Evolutionary conservation across 2,329 filamentous ascomycete genomes (phyloP).

Genomic region (Bipolaris zeicola): DNA sequence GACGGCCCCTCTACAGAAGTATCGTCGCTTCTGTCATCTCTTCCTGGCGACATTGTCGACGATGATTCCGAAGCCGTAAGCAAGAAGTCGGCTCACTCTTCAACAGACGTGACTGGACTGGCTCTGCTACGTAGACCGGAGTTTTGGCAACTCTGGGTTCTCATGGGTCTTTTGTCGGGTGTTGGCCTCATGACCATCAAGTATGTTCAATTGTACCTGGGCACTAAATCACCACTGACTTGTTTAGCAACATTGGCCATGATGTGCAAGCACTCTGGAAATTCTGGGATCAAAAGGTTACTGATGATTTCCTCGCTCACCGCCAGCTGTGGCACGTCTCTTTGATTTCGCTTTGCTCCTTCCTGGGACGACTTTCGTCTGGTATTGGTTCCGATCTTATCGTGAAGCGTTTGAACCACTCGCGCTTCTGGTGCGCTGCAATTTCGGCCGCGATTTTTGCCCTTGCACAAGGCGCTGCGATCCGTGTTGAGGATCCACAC

Average conservation of each 20-base stretch:
- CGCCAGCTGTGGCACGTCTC: constrained; percentile 92
- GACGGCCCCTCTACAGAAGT: constrained; percentile 69
- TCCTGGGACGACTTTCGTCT: constrained; percentile 73
- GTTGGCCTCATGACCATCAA: constrained; percentile 99
- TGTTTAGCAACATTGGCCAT: constrained; percentile 86
- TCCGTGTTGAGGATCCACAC: constrained; percentile 77
- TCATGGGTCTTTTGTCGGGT: constrained; percentile 89
- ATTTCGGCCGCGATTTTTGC: constrained; percentile 78
- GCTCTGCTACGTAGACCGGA: constrained; percentile 72
- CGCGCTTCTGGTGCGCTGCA: constrained; percentile 89
- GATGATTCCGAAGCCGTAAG: constrained; percentile 54
- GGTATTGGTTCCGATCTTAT: constrained; percentile 88
- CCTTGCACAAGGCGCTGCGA: constrained; percentile 75
- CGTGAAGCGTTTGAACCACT: constrained; percentile 78
- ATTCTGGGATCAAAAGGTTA: constrained; percentile 75
- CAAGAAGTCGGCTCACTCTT: constrained; percentile 74
- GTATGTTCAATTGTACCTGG: constrained; percentile 59
- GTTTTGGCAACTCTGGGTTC: constrained; percentile 88
- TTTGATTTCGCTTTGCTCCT: constrained; percentile 87
- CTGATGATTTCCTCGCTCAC: constrained; percentile 75
- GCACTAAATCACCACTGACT: constrained; percentile 35
- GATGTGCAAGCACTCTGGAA: constrained; percentile 87
- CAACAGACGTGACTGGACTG: constrained; percentile 88
- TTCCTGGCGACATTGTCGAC: constrained; percentile 59
- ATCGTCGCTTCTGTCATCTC: constrained; percentile 75